Base-by-base conservation (phyloP, 1,284 basidiomycete genomes). In the Moesziomyces antarcticus region DNA sequence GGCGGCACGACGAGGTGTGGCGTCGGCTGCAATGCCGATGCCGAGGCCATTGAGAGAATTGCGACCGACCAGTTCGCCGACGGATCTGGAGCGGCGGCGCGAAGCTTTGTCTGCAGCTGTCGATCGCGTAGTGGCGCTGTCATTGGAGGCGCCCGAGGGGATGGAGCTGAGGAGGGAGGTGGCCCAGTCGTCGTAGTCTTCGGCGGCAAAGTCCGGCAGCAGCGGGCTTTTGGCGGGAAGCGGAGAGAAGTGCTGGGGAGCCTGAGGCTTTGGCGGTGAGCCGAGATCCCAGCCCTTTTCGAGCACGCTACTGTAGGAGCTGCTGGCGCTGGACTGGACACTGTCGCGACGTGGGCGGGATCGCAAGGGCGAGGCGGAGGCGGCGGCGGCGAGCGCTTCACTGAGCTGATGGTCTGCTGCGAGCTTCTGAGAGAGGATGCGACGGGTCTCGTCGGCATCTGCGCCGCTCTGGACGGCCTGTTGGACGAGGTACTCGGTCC, bases 291-390 rank as follows among this genome's bases (percentile, higher is more conserved):
- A 77, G 16, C 57, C 71, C 47, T 65, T 56, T 5, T 78, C 61
- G 22, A 78, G 62, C 18, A 78, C 76, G 43, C 71, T 74, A 55
- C 71, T 74, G 52, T 78, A 78, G 0, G 76, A 71, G 33, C 59
- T 78, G 60, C 76, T 78, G 40, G 76, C 65, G 25, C 44, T 59
- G 41, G 76, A 78, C 9, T 64, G 46, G 42, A 33, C 33, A 37
- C 61, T 63, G n/a, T 69, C 61, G 33, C 57, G 48, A 20, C 58
- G 55, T 6, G 50, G 43, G 8, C 47, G 54, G 20, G n/a, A 43
- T 9, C 11, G 24, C n/a, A 13, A 33, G 20, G 56, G 40, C 18
- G 35, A 40, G 37, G 57, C n/a, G 5, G 43, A 33, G 8, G 44
- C 21, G 9, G 56, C 45, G 5, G 55, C 50, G 25, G 55, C 51